Conservation (phyloP, 768 basidiomycete species). For the Serendipita sp. region DNA sequence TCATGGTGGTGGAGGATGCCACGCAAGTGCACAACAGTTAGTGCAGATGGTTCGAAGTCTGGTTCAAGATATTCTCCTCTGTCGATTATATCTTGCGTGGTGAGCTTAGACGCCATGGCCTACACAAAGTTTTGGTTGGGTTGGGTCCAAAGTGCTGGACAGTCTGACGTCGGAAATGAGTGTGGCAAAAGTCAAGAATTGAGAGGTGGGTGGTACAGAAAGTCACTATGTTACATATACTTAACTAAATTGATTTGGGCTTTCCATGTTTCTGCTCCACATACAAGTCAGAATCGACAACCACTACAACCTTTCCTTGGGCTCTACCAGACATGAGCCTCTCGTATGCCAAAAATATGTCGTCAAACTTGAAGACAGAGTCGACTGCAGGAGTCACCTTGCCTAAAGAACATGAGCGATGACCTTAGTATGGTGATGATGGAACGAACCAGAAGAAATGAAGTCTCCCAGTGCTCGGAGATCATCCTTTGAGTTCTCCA, state of each 20-base stretch:
- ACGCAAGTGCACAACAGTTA: conserved; percentile 69
- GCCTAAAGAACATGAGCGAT: conserved; percentile 19
- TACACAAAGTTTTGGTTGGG: not conserved
- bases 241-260: not conserved
- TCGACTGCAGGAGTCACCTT: conserved; percentile 40
- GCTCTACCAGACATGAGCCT: conserved; percentile 37
- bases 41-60: conserved; percentile 52
- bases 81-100: conserved; percentile 58
- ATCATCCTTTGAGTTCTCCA: conserved; percentile 21
- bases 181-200: no score
- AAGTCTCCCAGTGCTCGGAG: conserved; percentile 23
- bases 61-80: conserved; percentile 64
- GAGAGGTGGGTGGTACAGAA: no score
- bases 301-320: conserved; percentile 49
- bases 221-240: no score
- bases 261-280: not conserved
- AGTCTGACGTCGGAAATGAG: not conserved
- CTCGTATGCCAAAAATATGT: conserved; percentile 45
- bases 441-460: conserved; percentile 26
- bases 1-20: conserved; percentile 66
- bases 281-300: conserved; percentile 8
- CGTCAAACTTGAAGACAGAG: conserved; percentile 39
- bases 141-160: not conserved
- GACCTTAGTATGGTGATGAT: not conserved
- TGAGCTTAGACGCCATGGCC: conserved; percentile 22